Evolutionary conservation across 441 rosid genomes (phyloP), one percentile per base, ranked within the genome.

Genomic region (Populus hybrid): DNA sequence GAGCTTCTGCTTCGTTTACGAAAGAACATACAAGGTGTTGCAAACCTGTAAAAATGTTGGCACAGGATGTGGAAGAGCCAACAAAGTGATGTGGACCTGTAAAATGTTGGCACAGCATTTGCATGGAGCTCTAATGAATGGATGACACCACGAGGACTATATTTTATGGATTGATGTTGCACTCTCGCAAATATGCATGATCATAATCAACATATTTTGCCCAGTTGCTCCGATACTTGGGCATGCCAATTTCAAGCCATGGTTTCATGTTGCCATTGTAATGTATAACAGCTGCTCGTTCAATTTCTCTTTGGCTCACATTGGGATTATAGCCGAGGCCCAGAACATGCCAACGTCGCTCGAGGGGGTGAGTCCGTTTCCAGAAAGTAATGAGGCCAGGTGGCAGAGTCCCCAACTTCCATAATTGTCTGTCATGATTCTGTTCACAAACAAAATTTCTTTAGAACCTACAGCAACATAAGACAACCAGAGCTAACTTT

Each of bases 201-300:
- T 90, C 90, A 71, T 92, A 94, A 83, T 94, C 95, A 14, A 94
- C 90, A n/a, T 91, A 85, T 75, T 92, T 95, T 16, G 89, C 78
- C 99, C 99, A 95, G 80, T 85, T 74, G 77, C 70, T 85, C 34
- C 89, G 80, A 84, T 87, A 94, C 84, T 89, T 94, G 23, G 94
- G 87, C 64, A 95, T 85, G 80, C 92, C 94, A 30, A 94, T 92
- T 86, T 95, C 99, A 75, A 95, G 93, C 99, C 98, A 94, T 12
- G 99, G 97, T 81, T 95, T 95, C 89, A 92, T 85, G 90, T 95
- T 95, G 38, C 99, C 99, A 70, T 95, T 95, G 50, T 91, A 95
- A 76, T 95, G 99, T 82, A 95, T 79, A 24, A 94, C 99, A 1
- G 97, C 97, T 7, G 93, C 97, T 69, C 90, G 78, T 67, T 90